phyloP scores from a whole-genome alignment of 2,329 filamentous ascomycete species.

The Cryphonectria japonica region DNA sequence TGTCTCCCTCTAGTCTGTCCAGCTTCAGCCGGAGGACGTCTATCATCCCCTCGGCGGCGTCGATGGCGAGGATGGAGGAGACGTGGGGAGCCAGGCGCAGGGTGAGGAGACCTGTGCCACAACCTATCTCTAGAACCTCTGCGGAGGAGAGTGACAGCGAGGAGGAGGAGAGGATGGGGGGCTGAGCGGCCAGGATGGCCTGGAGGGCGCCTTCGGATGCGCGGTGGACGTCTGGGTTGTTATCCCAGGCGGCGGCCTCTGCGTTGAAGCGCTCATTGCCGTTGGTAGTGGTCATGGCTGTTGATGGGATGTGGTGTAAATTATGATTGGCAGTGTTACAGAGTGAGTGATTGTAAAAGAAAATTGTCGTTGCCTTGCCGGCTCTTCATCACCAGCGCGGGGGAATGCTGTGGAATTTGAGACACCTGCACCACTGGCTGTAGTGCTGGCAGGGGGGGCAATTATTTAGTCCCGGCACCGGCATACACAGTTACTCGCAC shows the following conservation, averaged over 20 bases:
- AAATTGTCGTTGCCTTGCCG: background rate
- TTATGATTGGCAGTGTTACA: background rate
- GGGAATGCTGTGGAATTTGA: background rate
- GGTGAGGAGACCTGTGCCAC: slow-evolving; percentile 59
- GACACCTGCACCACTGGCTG: no score
- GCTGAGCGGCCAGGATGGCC: slow-evolving; percentile 44
- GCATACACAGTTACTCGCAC: background rate
- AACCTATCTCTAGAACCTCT: slow-evolving; percentile 60
- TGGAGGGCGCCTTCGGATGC: slow-evolving; percentile 48
- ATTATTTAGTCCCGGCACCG: background rate
- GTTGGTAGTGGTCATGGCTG: background rate
- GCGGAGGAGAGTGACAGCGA: slow-evolving; percentile 32
- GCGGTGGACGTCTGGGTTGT: slow-evolving; percentile 52
- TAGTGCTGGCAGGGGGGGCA: background rate
- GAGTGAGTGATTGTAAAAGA: background rate
- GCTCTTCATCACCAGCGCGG: background rate
- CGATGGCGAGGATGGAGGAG: slow-evolving; percentile 54
- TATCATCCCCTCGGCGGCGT: slow-evolving; percentile 60
- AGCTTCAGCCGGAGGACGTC: slow-evolving; percentile 52
- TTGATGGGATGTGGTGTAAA: background rate
- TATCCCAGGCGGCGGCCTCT: slow-evolving; percentile 59
- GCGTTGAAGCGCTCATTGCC: slow-evolving; percentile 55
- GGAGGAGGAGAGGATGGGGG: background rate
- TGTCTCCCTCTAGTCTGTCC: background rate
- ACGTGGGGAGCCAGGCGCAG: slow-evolving; percentile 52